Percentiles rank a stretch among this genome's conserved stretches.
Evolutionary conservation across 2,329 filamentous ascomycete species (phyloP).

Genomic region (Fusarium setosum): DNA sequence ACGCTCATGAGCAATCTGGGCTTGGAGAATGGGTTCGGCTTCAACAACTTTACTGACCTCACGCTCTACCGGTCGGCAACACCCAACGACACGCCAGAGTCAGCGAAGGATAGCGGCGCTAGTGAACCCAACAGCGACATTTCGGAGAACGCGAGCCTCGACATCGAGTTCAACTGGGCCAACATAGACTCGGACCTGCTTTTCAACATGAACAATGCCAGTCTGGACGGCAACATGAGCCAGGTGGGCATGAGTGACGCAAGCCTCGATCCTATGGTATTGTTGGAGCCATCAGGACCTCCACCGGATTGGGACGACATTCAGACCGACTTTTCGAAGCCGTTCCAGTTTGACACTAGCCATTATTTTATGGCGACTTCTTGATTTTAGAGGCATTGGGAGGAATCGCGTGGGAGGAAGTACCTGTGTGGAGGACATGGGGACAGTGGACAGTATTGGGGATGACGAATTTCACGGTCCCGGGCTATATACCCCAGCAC

Average conservation of each 20-base stretch:
- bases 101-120: slow-evolving; percentile 67
- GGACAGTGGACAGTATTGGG: slow-evolving; percentile 31
- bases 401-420: slow-evolving; percentile 1
- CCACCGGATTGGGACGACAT: slow-evolving; percentile 62
- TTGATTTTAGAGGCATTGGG: slow-evolving; percentile 14
- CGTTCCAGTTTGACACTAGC: slow-evolving; percentile 62
- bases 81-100: slow-evolving; percentile 73
- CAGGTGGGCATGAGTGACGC: slow-evolving; percentile 7
- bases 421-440: slow-evolving; percentile 1
- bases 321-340: slow-evolving; percentile 61
- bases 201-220: slow-evolving; percentile 54
- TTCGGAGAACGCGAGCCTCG: slow-evolving; percentile 63
- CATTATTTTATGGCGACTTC: slow-evolving; percentile 49
- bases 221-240: slow-evolving; percentile 32
- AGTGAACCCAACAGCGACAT: slow-evolving; percentile 74
- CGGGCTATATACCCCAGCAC: slow-evolving; percentile 46
- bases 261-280: slow-evolving; percentile 41
- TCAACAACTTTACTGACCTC: slow-evolving; percentile 64
- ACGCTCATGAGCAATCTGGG: slow-evolving; percentile 49
- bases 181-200: slow-evolving; percentile 57
- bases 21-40: slow-evolving; percentile 45
- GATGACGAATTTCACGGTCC: slow-evolving; percentile 22
- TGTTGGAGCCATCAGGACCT: slow-evolving; percentile 41
- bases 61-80: slow-evolving; percentile 65
- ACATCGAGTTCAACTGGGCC: slow-evolving; percentile 65